Conservation (phyloP, 345 rosid species). For the Eucalyptus lansdowneana region DNA sequence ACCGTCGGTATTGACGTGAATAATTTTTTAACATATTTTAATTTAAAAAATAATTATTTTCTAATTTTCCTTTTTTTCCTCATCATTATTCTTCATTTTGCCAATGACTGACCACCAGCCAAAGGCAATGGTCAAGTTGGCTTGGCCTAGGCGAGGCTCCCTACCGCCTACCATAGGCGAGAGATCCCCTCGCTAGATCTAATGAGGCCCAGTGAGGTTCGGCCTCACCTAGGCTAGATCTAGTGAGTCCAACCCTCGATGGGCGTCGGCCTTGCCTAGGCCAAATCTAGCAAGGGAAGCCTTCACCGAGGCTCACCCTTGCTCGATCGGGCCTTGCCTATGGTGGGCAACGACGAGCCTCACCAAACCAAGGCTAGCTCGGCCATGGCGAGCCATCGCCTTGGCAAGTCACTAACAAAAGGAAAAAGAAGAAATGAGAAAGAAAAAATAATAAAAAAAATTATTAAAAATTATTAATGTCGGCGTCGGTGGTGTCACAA, state of each 20-base stretch:
- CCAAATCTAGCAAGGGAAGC: not conserved
- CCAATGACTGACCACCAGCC: rapidly evolving
- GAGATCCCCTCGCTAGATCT: not conserved
- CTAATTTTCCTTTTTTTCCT: too few relatives aligned
- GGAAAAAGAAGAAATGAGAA: not conserved
- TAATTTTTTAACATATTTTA: too few relatives aligned
- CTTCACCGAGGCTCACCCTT: too few relatives aligned
- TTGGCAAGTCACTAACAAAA: not conserved
- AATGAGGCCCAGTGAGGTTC: rapidly evolving
- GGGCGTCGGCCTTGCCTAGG: too few relatives aligned
- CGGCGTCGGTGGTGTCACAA: rapidly evolving
- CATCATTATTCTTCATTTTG: not conserved
- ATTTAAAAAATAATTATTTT: too few relatives aligned
- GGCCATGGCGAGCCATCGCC: not conserved
- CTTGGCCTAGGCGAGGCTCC: too few relatives aligned
- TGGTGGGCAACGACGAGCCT: too few relatives aligned
- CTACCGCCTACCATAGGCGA: rapidly evolving
- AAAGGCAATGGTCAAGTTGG: not conserved
- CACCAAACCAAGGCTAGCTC: not conserved
- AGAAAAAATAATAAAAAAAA: too few relatives aligned
- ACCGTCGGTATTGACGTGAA: rapidly evolving
- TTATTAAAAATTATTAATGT: too few relatives aligned
- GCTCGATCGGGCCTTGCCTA: too few relatives aligned
- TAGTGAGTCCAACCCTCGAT: not conserved
- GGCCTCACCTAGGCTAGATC: rapidly evolving